Base-by-base conservation (phyloP, 2,329 filamentous ascomycete genomes). In the Ceratocystis colombiana region DNA sequence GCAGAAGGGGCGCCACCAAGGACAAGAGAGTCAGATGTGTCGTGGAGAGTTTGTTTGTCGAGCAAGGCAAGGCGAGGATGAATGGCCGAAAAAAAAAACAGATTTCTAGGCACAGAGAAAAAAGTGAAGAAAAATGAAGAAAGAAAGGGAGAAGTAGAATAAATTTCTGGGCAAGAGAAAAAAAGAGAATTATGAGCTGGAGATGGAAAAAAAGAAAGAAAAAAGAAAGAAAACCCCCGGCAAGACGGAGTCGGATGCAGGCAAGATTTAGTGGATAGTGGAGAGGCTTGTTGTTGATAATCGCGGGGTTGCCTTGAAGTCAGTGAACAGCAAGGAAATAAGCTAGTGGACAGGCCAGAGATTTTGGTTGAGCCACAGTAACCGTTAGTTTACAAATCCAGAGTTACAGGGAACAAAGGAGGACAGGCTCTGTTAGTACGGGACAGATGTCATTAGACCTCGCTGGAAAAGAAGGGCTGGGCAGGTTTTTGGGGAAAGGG, bases 391-490 rank as follows among this genome's bases (percentile, higher is more conserved):
- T 30, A 20, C 55, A 59, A 37, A 59, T 59, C 15, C 55, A 59
- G 25, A 44, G 30, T 33, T 30, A 63, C 25, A 63, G 28, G 37
- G 37, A 33, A 22, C 6, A 20, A 20, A 22, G 25, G 33, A 44
- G 61, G 17, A 17, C 28, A 25, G 46, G 61, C 22, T n/a, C 25
- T 33, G 45, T 20, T 33, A 20, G 46, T 63, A 63, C 46, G 61
- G 61, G 61, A 63, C 61, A 63, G 61, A 63, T 63, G 61, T 63
- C 61, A 48, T 63, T 48, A 50, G 46, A 28, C 33, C 45, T 62
- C 44, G 61, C 61, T 45, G 33, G 7, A 30, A 45, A 25, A 25
- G 48, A 25, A 25, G 48, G 48, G n/a, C 20, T 20, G 7, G n/a
- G 22, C 8, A 53, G 8, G 22, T 10, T 53, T 53, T 53, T 22